These are phyloP conservation scores for Eucalyptus erythrocorys DNA, from an alignment of 345 rosid genomes.

Conservation along the genomic window DNA sequence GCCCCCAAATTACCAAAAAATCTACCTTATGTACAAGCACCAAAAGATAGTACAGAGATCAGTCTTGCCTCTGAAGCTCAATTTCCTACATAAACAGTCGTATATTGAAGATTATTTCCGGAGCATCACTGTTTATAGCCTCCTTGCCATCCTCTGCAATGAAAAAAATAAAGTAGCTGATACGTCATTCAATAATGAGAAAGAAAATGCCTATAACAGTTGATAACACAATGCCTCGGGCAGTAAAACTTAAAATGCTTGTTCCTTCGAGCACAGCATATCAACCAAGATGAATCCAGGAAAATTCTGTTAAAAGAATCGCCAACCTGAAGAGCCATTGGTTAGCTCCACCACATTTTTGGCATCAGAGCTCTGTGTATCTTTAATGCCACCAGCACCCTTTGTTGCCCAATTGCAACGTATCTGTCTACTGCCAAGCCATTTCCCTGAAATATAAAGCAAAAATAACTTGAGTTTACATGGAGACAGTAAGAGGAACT, in stretches of 20 bases:
- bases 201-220: background rate
- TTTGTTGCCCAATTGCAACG: slow-evolving; percentile 97
- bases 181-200: background rate
- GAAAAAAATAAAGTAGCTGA: background rate
- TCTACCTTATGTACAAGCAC: background rate
- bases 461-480: background rate
- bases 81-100: slow-evolving; percentile 95
- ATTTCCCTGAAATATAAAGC: slow-evolving; percentile 43
- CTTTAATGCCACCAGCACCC: slow-evolving; percentile 76
- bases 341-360: slow-evolving; percentile 87
- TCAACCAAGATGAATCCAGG: background rate
- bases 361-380: slow-evolving; percentile 71
- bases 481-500: background rate
- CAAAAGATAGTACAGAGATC: background rate
- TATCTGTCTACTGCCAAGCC: slow-evolving; percentile 93
- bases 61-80: slow-evolving; percentile 75
- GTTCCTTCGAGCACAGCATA: background rate
- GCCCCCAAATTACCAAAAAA: background rate
- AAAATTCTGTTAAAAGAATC: background rate
- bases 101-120: slow-evolving; percentile 88
- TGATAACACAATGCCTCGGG: background rate
- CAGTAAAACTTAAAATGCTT: background rate
- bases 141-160: slow-evolving; percentile 89
- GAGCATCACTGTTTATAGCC: slow-evolving; percentile 53
- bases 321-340: slow-evolving; percentile 71